Evolutionary conservation across 257 asterid species (phyloP), one percentile per base, ranked within the genome.

Genomic region (Penstemon davidsonii): DNA sequence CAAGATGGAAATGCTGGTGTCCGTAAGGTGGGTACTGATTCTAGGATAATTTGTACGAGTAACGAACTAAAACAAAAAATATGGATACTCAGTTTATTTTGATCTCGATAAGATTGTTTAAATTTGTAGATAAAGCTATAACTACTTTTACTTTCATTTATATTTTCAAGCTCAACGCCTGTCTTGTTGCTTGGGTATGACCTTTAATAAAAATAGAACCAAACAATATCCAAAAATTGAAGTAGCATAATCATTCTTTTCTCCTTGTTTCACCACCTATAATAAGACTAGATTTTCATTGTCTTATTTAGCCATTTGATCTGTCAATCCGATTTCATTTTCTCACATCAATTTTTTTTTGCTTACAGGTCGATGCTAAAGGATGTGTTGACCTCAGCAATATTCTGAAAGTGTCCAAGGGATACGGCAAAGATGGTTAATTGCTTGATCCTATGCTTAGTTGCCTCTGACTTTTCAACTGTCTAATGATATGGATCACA

Each of bases 401-500:
- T 54, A 1, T 61, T 49, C 79, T 88, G 13, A 83, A 80, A 73
- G 91, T 88, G 13, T 73, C 79, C 4, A 49, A 70, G 64, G 95
- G 91, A 73, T 87, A 81, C 60, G 88, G 84, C 33, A 72, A 81
- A 83, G 80, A 54, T 38, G 91, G 96, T 82, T 54, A 44, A 69
- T 40, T 37, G 42, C 60, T 56, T 66, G 58, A 33, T 51, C 59
- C 62, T 65, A 33, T 46, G 39, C 55, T 40, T 39, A 37, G 4
- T 37, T 49, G 40, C 41, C 5, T 3, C 55, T 11, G 38, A 37
- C 13, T 57, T 68, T 61, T 47, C 66, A 8, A 6, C 50, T 9
- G 42, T 68, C 44, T 50, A 5, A 7, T 57, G 18, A 41, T 39
- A 40, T 41, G 57, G n/a, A 5, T 37, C 49, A 46, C 36, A 8